Evolutionary conservation across 208 protist species (phyloP), one percentile per base, ranked within the genome.

Genomic region (Kentomonas sorsogonicus): DNA sequence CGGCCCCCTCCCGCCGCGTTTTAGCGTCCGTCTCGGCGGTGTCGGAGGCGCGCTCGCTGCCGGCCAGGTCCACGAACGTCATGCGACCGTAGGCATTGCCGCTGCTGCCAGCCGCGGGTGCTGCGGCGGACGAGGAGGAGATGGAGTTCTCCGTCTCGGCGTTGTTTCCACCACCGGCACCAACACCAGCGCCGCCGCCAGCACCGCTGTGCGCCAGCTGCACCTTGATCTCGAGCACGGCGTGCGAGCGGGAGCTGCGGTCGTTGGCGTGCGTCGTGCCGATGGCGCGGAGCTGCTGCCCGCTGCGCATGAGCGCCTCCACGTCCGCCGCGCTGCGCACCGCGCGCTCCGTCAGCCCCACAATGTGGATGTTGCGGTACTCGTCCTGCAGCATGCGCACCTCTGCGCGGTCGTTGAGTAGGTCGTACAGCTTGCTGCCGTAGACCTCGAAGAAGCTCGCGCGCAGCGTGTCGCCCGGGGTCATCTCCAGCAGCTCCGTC

Each of bases 21-120:
- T 93, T 84, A 3, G 75, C 63, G 60, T 98, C 89, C 25, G 70
- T 83, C 46, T 93, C 69, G 1, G 56, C 64, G 10, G 95, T 98
- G 63, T 99, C 97, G 0, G 89, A 86, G 9, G 85, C 95, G 30
- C 97, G 70, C 78, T 99, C 98, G 54, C 83, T 97, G n/a, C 98
- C 98, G 16, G 98, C 98, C 3, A 99, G 73, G 63, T 99, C 98
- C 25, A 99, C 97, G 64, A 99, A 97, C 1, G 91, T 98, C 27
- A 99, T 89, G 60, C 97, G 93, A 20, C 93, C 95, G 25, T 74
- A 50, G 0, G 58, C 36, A 15, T 77, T 72, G 23, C 56, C 41
- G 10, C 33, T 63, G 43, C 22, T 63, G 51, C 52, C n/a, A n/a
- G n/a, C n/a, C n/a, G n/a, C n/a, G n/a, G n/a, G n/a, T n/a, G n/a